phyloP scores from a whole-genome alignment of 257 asterid genomes.

The Buddleja alternifolia region DNA sequence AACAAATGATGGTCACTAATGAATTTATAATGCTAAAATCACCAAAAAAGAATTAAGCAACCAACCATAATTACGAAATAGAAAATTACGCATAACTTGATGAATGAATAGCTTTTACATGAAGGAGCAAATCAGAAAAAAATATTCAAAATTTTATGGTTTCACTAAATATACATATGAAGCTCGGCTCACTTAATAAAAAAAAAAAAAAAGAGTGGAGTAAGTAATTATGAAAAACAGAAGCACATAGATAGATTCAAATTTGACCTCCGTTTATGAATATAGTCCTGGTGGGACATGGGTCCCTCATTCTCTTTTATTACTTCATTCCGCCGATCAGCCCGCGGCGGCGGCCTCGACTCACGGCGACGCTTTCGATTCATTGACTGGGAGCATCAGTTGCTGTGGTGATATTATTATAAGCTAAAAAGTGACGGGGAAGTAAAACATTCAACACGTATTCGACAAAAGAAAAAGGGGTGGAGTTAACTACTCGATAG shows the following conservation, averaged over 20 bases:
- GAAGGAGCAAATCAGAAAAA: too few species aligned
- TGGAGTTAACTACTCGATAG: too few species aligned
- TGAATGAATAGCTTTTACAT: too few species aligned
- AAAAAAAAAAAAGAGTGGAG: not conserved
- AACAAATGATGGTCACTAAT: slow-evolving; percentile 1
- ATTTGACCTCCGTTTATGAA: slow-evolving; percentile 62
- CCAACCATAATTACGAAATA: not conserved
- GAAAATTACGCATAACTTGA: too few species aligned
- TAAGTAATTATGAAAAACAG: not conserved
- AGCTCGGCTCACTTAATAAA: not conserved
- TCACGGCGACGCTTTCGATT: slow-evolving; percentile 56
- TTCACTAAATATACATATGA: too few species aligned
- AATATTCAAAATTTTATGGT: too few species aligned
- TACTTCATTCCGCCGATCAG: slow-evolving; percentile 27
- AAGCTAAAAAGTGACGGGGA: slow-evolving; percentile 48
- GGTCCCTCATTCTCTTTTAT: slow-evolving; percentile 55
- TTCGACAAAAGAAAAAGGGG: not conserved
- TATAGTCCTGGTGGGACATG: slow-evolving; percentile 79
- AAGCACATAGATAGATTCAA: not conserved
- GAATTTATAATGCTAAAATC: not conserved
- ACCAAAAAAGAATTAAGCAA: not conserved
- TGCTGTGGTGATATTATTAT: slow-evolving; percentile 65
- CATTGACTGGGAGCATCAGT: slow-evolving; percentile 36
- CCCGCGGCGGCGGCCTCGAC: slow-evolving; percentile 30
- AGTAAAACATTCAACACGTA: not conserved